Percentiles rank a stretch among this genome's conserved stretches.
Evolutionary conservation across 306 rosid species (phyloP).

Genomic region (Cicer yamashitae): DNA sequence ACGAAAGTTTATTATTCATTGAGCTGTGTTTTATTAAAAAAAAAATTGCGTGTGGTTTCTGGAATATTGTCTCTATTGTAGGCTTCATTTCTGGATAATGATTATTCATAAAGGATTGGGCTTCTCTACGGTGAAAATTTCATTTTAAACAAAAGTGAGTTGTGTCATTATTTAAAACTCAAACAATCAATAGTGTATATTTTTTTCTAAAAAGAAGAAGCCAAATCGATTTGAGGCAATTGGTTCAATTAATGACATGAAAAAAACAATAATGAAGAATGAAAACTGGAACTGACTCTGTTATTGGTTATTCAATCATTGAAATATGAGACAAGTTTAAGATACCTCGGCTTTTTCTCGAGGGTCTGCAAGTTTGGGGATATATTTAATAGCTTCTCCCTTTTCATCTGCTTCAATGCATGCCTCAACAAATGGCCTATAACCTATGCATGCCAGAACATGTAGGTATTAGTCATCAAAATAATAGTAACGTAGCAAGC

Average conservation of each 20-base stretch:
- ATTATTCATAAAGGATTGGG: constrained; percentile 1
- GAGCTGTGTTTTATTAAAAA: background rate
- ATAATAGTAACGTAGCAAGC: constrained; percentile 22
- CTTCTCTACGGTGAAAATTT: background rate
- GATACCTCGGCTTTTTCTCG: constrained; percentile 96
- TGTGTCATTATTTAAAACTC: constrained; percentile 1
- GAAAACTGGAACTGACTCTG: constrained; percentile 5
- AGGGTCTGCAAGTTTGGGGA: constrained; percentile 92
- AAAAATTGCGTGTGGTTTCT: background rate
- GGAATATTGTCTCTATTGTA: background rate
- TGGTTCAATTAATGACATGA: constrained; percentile 33
- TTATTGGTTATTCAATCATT: constrained; percentile 9
- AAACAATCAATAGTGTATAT: background rate
- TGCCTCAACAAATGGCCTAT: constrained; percentile 94
- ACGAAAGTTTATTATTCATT: background rate
- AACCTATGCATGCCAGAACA: constrained; percentile 63
- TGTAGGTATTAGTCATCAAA: constrained; percentile 29
- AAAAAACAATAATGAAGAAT: constrained; percentile 31
- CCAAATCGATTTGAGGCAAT: constrained; percentile 1
- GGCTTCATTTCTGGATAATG: background rate
- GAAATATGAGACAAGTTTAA: constrained; percentile 27
- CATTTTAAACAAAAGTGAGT: background rate
- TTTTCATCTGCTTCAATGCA: constrained; percentile 96
- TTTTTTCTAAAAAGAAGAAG: background rate
- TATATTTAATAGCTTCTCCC: constrained; percentile 89